Percentiles rank a stretch among this genome's conserved stretches.
Evolutionary conservation across 805 yeast genomes (phyloP).

Genomic region (Torulaspora gathmanii): DNA sequence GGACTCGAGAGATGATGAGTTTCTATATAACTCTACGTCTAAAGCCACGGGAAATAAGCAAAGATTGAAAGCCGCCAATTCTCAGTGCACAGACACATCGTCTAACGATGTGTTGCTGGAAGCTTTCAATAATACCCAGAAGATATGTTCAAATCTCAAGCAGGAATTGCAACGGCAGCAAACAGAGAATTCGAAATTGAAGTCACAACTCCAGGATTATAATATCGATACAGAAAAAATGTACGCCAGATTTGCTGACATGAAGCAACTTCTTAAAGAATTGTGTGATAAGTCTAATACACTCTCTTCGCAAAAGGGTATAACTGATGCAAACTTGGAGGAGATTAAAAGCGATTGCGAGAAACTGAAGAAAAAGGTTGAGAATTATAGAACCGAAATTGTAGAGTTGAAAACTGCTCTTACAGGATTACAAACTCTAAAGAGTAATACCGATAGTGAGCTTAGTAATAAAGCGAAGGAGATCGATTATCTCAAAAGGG

Average conservation of each 20-base stretch:
- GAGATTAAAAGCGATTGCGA: slow-evolving; percentile 28
- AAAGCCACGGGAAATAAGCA: not conserved
- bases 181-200: slow-evolving; percentile 27
- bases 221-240: slow-evolving; percentile 24
- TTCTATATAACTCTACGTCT: not conserved
- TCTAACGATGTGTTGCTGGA: slow-evolving; percentile 39
- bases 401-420: slow-evolving; percentile 23
- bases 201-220: slow-evolving; percentile 22
- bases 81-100: slow-evolving; percentile 17
- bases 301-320: slow-evolving; percentile 24
- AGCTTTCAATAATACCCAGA: slow-evolving; percentile 40
- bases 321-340: slow-evolving; percentile 20
- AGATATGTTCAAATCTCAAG: slow-evolving; percentile 34
- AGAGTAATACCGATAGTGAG: slow-evolving; percentile 21
- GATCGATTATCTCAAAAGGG: slow-evolving; percentile 35
- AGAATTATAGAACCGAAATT: slow-evolving; percentile 22
- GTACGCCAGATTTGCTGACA: slow-evolving; percentile 21
- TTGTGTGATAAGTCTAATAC: slow-evolving; percentile 25
- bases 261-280: slow-evolving; percentile 20
- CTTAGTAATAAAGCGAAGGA: slow-evolving; percentile 31
- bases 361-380: slow-evolving; percentile 17
- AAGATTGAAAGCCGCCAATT: not conserved
- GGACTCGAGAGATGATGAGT: not conserved
- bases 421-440: slow-evolving; percentile 25
- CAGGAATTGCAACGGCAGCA: slow-evolving; percentile 32